A percentile compares a stretch with the other conserved stretches of the same genome.
Conservation (phyloP, 371 early-diverging fungal genomes). For the Globomyces sp. region DNA sequence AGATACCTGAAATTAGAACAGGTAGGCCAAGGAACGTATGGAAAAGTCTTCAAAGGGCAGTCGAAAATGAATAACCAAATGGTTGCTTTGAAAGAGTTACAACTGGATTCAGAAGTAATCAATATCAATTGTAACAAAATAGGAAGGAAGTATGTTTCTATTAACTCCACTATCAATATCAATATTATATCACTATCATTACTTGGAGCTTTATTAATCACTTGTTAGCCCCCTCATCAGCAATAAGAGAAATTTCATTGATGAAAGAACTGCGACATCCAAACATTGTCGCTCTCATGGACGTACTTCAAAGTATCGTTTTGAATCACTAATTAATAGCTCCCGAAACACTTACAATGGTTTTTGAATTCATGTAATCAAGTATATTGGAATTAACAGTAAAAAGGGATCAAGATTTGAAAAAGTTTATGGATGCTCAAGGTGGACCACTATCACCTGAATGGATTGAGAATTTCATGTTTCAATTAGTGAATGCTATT, state of each 20-base stretch:
- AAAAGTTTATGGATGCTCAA: slow-evolving; percentile 14
- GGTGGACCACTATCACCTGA: slow-evolving; percentile 36
- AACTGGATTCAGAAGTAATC: slow-evolving; percentile 53
- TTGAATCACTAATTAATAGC: slow-evolving; percentile 51
- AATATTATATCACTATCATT: too few relatives aligned
- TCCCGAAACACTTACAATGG: slow-evolving; percentile 86
- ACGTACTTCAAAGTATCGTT: slow-evolving; percentile 85
- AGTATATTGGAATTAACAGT: slow-evolving; percentile 69
- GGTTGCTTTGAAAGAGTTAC: slow-evolving; percentile 97
- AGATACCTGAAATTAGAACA: slow-evolving; percentile 41
- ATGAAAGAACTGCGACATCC: slow-evolving; percentile 93
- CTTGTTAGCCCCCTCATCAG: slow-evolving; percentile 30
- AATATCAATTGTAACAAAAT: slow-evolving; percentile 38
- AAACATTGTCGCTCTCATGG: slow-evolving; percentile 89
- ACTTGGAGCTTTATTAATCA: too few relatives aligned
- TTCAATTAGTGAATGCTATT: slow-evolving; percentile 83
- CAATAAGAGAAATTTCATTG: slow-evolving; percentile 92
- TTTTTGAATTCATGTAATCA: slow-evolving; percentile 88
- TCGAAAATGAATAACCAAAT: slow-evolving; percentile 80
- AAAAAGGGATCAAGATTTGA: slow-evolving; percentile 75
- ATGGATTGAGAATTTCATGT: slow-evolving; percentile 69
- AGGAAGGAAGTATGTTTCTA: neutral
- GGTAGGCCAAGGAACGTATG: slow-evolving; percentile 75
- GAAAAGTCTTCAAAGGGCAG: slow-evolving; percentile 97
- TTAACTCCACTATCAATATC: neutral